phyloP scores from a whole-genome alignment of 2,329 filamentous ascomycete species.

The Sporothrix sp. region DNA sequence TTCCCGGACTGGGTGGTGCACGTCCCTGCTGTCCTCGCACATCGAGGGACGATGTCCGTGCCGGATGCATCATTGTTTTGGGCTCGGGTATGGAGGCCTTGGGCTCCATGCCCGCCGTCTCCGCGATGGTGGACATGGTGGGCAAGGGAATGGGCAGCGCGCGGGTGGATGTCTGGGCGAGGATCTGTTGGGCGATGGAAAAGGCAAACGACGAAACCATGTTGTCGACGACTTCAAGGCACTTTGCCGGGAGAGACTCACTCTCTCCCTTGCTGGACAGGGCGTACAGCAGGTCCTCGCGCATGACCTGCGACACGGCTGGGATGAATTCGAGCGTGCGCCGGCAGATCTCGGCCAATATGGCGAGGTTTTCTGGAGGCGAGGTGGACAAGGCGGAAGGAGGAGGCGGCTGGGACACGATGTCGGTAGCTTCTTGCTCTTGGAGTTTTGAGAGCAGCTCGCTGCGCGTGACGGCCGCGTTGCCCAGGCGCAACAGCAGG shows the following conservation, averaged over 20 bases:
- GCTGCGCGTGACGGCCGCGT: conserved; percentile 53
- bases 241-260: conserved; percentile 22
- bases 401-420: neutral
- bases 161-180: conserved; percentile 64
- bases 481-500: conserved; percentile 73
- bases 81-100: conserved; percentile 56
- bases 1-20: conserved; percentile 35
- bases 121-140: conserved; percentile 35
- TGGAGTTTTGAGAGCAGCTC: conserved; percentile 53
- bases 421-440: conserved; percentile 40
- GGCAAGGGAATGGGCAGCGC: conserved; percentile 57
- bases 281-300: conserved; percentile 64
- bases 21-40: conserved; percentile 31
- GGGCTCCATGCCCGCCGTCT: conserved; percentile 34
- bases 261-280: conserved; percentile 31
- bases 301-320: conserved; percentile 66
- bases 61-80: conserved; percentile 62
- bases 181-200: conserved; percentile 63
- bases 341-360: conserved; percentile 79
- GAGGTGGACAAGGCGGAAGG: conserved; percentile 42
- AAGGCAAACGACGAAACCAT: conserved; percentile 71
- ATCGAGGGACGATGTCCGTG: conserved; percentile 51
- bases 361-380: conserved; percentile 60
- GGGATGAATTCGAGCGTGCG: conserved; percentile 78
- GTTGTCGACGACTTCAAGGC: conserved; percentile 55